Evolutionary conservation across 176 grass and related monocot genomes (phyloP), one percentile per base, ranked within the genome.

Genomic region (Dendrocalamus sinicus): DNA sequence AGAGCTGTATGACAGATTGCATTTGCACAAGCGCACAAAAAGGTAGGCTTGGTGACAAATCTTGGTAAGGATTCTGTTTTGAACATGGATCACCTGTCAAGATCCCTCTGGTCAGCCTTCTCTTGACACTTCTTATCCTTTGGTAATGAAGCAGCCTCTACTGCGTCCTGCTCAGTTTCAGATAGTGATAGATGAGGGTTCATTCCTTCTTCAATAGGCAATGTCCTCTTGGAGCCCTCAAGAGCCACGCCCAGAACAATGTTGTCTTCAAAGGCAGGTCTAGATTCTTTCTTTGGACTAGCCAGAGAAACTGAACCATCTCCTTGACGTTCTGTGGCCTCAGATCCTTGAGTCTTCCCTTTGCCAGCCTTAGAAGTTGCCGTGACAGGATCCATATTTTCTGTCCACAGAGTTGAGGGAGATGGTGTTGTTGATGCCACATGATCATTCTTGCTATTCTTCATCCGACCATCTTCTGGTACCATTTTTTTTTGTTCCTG

Each of bases 161-260:
- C 82, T 2, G 70, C 88, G 74, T 91, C 92, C 24, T 82, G 80
- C 65, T 96, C 96, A 20, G 70, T 67, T 82, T 96, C 94, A 85
- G 86, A 70, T 26, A 92, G 88, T 22, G 86, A 89, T 59, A 91
- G 81, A 67, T 91, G 57, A 67, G 93, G 76, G 48, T 88, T 84
- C 86, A 87, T 92, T 16, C 90, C 90, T 83, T 94, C 96, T 69
- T 96, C 94, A 12, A 99, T 96, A 57, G 96, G 94, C 22, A 99
- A 85, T 19, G 96, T 99, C 60, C 93, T 80, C 84, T 94, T 99
- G 10, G 96, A 99, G n/a, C 96, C 96, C 24, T 92, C 94, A 40
- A 99, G 92, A 71, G 96, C 96, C n/a, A 99, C 82, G 30, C 96
- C 96, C 60, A 99, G 84, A 51, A 99, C 92, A 86, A 99, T 96